Conservation (phyloP, 257 asterid genomes). For the Solanum pimpinellifolium region DNA sequence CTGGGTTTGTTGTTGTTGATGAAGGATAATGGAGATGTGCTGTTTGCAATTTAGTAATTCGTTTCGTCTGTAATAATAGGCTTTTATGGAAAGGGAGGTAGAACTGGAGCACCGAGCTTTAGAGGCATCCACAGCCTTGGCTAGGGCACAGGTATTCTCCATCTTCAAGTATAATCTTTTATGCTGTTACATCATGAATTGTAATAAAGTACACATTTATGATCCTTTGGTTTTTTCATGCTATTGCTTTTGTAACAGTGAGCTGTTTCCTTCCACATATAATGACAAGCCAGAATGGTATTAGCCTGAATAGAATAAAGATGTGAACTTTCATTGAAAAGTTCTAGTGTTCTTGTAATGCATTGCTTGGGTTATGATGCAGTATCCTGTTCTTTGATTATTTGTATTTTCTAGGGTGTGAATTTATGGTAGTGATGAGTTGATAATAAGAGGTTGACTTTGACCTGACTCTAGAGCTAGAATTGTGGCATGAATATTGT, state of each 20-base stretch:
- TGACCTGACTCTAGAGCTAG: neutral
- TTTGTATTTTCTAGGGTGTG: neutral
- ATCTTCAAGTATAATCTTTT: neutral
- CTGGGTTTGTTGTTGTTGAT: neutral
- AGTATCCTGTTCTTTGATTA: neutral
- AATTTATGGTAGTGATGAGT: neutral
- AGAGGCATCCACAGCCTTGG: slow-evolving; percentile 91
- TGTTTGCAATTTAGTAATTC: neutral
- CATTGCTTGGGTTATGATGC: neutral
- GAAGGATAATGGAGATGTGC: neutral
- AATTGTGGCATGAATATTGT: neutral
- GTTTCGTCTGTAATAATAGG: slow-evolving; percentile 31
- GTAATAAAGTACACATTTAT: neutral
- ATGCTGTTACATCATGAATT: neutral
- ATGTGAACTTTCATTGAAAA: neutral
- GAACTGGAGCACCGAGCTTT: slow-evolving; percentile 93
- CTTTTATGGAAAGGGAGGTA: slow-evolving; percentile 96
- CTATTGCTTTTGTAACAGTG: neutral
- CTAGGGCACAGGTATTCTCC: slow-evolving; percentile 74
- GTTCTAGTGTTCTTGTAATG: neutral
- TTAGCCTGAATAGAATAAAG: neutral
- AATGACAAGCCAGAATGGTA: neutral
- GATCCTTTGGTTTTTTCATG: neutral
- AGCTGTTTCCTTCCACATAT: neutral
- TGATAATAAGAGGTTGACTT: neutral